phyloP scores from a whole-genome alignment of 257 asterid genomes.

The Mentha longifolia region DNA sequence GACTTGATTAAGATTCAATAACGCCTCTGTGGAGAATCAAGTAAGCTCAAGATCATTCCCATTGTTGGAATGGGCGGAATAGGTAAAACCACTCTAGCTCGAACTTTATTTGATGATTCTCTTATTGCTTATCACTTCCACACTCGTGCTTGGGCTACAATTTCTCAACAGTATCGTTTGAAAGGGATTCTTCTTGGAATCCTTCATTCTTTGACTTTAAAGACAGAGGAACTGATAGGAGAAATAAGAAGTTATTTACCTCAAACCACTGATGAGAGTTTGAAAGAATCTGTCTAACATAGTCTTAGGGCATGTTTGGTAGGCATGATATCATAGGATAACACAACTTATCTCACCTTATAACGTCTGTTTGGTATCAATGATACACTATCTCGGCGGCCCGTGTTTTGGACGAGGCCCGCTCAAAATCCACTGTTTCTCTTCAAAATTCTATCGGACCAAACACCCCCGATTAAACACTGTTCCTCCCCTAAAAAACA shows the following conservation, averaged over 20 bases:
- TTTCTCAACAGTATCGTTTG: constrained; percentile 26
- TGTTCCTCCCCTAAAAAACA: too few species aligned
- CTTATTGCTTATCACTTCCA: constrained; percentile 28
- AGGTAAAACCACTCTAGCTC: constrained; percentile 43
- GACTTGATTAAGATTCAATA: constrained; percentile 23
- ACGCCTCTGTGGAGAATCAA: constrained; percentile 33
- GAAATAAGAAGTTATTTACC: not conserved
- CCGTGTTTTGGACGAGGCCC: too few species aligned
- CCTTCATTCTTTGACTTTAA: constrained; percentile 23
- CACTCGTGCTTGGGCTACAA: constrained; percentile 31
- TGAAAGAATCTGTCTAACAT: not conserved
- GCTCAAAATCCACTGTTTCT: too few species aligned
- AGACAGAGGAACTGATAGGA: too few species aligned
- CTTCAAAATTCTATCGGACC: too few species aligned
- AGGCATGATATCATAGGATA: too few species aligned
- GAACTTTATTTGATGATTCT: constrained; percentile 26
- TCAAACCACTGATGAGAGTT: not conserved
- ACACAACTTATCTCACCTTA: too few species aligned
- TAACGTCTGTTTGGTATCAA: too few species aligned
- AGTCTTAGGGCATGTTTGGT: too few species aligned
- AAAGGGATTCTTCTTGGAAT: constrained; percentile 28
- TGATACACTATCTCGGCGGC: too few species aligned
- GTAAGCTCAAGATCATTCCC: constrained; percentile 32
- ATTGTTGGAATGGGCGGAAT: constrained; percentile 41
- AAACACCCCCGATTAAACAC: too few species aligned